These are phyloP conservation scores for Tetrahymena malaccensis DNA, from an alignment of 73 alveolate genomes.

Conservation along the genomic window DNA sequence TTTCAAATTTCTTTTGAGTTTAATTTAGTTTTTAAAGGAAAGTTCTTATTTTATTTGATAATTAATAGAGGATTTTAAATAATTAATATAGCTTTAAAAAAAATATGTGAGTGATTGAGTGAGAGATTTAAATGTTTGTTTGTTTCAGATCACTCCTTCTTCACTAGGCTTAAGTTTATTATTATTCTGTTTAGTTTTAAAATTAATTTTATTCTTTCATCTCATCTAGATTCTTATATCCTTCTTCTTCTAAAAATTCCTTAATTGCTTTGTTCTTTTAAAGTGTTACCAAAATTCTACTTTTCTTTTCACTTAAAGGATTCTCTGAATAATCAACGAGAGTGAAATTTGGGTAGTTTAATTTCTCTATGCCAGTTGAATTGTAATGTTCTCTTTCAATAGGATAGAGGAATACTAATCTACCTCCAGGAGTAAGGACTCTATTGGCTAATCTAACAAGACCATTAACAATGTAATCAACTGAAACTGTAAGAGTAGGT, in stretches of 20 bases:
- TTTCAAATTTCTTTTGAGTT: not conserved
- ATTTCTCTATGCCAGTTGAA: slow-evolving; percentile 47
- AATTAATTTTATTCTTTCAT: not conserved
- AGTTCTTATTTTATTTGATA: not conserved
- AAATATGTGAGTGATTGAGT: not conserved
- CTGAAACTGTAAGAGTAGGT: slow-evolving; percentile 9
- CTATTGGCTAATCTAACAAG: slow-evolving; percentile 73
- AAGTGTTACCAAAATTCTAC: slow-evolving; percentile 33
- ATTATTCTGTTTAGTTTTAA: not conserved
- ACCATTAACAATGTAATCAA: slow-evolving; percentile 56
- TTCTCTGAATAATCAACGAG: slow-evolving; percentile 23
- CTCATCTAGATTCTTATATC: not conserved
- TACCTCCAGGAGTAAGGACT: slow-evolving; percentile 79
- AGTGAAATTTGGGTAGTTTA: not conserved
- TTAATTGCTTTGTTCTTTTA: not conserved
- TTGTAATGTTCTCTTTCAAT: slow-evolving; percentile 67
- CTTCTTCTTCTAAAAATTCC: not conserved
- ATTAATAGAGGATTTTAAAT: not conserved
- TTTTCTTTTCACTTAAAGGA: slow-evolving; percentile 21
- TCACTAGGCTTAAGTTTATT: not conserved
- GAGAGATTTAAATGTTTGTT: not conserved
- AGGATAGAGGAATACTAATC: slow-evolving; percentile 92
- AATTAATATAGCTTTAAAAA: not conserved
- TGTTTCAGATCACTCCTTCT: not conserved
- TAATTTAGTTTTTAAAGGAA: not conserved